These are phyloP conservation scores for Pseudocercospora macadamiae DNA, from an alignment of 2,329 filamentous ascomycete species.

Conservation along the genomic window DNA sequence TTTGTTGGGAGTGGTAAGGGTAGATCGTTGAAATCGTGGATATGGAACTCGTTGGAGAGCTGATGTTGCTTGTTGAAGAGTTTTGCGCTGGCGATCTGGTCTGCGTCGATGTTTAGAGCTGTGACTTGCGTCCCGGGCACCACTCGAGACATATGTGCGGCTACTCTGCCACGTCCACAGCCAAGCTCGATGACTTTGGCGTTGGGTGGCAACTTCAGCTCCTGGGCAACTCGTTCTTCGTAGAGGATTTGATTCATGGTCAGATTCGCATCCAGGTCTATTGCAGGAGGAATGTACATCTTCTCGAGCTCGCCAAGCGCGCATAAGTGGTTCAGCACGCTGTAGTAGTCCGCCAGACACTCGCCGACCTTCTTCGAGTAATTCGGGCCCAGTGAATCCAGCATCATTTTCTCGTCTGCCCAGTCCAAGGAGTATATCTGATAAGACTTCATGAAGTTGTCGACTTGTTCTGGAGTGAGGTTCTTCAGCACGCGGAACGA, in stretches of 20 bases:
- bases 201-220: slow-evolving; percentile 31
- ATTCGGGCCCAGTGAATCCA: slow-evolving; percentile 30
- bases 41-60: slow-evolving; percentile 30
- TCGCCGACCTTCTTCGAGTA: slow-evolving; percentile 34
- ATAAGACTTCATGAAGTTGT: slow-evolving; percentile 36
- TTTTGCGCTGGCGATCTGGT: slow-evolving; percentile 33
- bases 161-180: slow-evolving; percentile 35
- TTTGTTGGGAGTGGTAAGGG: slow-evolving; percentile 31
- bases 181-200: slow-evolving; percentile 35
- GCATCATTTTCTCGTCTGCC: slow-evolving; percentile 33
- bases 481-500: slow-evolving; percentile 31
- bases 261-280: slow-evolving; percentile 28
- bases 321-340: slow-evolving; percentile 36
- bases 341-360: slow-evolving; percentile 35
- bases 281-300: slow-evolving; percentile 36
- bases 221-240: slow-evolving; percentile 32
- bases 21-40: slow-evolving; percentile 34
- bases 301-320: slow-evolving; percentile 36
- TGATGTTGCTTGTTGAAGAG: slow-evolving; percentile 27
- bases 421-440: slow-evolving; percentile 37
- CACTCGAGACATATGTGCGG: slow-evolving; percentile 31
- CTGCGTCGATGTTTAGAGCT: slow-evolving; percentile 35
- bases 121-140: slow-evolving; percentile 32
- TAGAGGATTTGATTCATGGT: slow-evolving; percentile 34
- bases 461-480: slow-evolving; percentile 32